Conservation (phyloP, 768 basidiomycete genomes). For the Royoungia palumana region DNA sequence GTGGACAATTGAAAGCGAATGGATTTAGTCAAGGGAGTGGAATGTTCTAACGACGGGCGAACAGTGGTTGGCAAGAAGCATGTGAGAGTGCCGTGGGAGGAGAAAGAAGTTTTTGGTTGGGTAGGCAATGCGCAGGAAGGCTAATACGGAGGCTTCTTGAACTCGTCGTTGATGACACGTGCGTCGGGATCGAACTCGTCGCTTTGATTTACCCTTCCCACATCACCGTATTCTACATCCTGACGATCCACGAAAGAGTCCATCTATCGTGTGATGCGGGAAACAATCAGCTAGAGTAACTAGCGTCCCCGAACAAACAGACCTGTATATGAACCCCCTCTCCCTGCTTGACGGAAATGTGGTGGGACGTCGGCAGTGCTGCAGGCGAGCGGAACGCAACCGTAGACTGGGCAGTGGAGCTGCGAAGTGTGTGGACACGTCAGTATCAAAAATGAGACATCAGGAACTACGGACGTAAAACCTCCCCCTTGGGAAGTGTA, state of each 20-base stretch:
- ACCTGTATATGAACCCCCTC: slow-evolving; percentile 65
- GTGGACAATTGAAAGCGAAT: background rate
- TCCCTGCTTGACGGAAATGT: slow-evolving; percentile 34
- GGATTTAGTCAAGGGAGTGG: background rate
- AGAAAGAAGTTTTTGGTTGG: background rate
- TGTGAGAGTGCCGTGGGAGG: background rate
- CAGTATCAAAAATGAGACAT: slow-evolving; percentile 22
- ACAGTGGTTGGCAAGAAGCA: background rate
- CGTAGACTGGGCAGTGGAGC: slow-evolving; percentile 46
- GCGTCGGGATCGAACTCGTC: slow-evolving; percentile 58
- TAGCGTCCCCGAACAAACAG: background rate
- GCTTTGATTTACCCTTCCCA: slow-evolving; percentile 47
- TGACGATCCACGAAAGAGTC: slow-evolving; percentile 54
- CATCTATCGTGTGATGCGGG: slow-evolving; percentile 55
- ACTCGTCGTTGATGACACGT: slow-evolving; percentile 55
- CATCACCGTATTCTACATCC: slow-evolving; percentile 52
- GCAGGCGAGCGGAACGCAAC: slow-evolving; percentile 55
- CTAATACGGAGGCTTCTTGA: slow-evolving; percentile 55
- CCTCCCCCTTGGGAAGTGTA: slow-evolving; percentile 49
- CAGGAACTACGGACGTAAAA: slow-evolving; percentile 44
- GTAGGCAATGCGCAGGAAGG: background rate
- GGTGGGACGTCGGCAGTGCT: slow-evolving; percentile 25
- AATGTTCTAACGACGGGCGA: background rate
- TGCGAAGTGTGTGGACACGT: slow-evolving; percentile 21
- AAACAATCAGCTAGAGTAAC: background rate